Evolutionary conservation across 345 rosid species (phyloP), one percentile per base, ranked within the genome.

Genomic region (Gossypium herbaceum): DNA sequence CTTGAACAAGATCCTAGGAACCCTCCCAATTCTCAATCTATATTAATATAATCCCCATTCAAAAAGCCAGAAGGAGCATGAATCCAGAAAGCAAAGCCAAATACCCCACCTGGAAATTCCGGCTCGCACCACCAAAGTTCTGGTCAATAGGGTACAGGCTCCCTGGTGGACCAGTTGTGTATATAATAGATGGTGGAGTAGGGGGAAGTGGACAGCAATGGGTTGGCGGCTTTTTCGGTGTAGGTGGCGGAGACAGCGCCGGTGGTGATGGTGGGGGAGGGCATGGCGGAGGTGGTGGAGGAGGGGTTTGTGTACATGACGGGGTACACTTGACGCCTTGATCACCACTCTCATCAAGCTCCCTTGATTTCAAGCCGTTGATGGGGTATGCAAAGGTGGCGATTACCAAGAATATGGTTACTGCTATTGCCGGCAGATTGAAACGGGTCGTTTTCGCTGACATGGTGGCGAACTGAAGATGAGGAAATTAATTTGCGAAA

Each of bases 121-220:
- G 72, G 41, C 73, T 75, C 52, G 75, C 84, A 22, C 81, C 82
- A 12, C 81, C 76, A 41, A 79, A 84, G 24, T 76, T 59, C 15
- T 78, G 79, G 74, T 84, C 91, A 29, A 89, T n/a, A 7, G 93
- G 89, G 77, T 89, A 89, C 55, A 89, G 73, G 73, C 72, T 68
- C 60, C 89, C 91, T 43, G 93, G 93, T 3, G 93, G 93, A 45
- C 93, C 89, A 2, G 91, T 85, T 62, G 85, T 80, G 83, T 85
- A 89, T 44, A 89, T 76, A 47, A 71, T 67, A 5, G 82, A 73
- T 10, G 85, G 43, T 2, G 92, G 87, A 12, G 54, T 66, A 3
- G 90, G 90, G 27, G 89, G 90, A 0, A 84, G 76, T 34, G 92
- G 89, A 69, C 89, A 85, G 78, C 82, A 51, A 8, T 78, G 12